Evolutionary conservation across 768 basidiomycete species (phyloP), one percentile per base, ranked within the genome.

Genomic region (Tulasnella sp.): DNA sequence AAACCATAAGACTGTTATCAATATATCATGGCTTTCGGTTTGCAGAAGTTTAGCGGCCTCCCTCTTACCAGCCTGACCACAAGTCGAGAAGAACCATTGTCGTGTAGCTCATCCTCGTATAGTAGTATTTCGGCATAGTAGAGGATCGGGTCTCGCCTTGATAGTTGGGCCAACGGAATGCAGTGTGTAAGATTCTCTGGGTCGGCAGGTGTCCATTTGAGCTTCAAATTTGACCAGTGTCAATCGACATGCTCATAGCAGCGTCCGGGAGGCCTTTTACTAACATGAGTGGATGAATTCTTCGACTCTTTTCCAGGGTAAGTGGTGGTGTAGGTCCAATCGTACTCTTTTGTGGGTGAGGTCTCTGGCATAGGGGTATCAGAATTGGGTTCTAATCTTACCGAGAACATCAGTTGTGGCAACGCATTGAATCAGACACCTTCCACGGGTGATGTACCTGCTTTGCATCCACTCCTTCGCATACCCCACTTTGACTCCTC

Each of bases 301-400:
- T 70, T 13, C 71, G 79, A 48, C 48, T 48, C 81, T 80, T 92
- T 90, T 0, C 97, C 98, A 0, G 90, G 81, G 81, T 98, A 96
- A 3, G 88, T 90, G 1, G 95, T 94, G 2, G 96, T 98, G 83
- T 98, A 99, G 15, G 98, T 99, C 98, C 98, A 99, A 82, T 99
- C 98, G 84, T 94, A 98, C 0, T 92, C 92, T 81, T 96, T 98
- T 10, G 94, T 92, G 0, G 88, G 83, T 29, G 91, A 89, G 6
- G 93, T 93, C 80, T 88, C 84, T 3, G 93, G 92, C 85, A 93
- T 89, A 0, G 91, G 90, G 16, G 90, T 83, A 57, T 83, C 84
- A 18, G 93, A 91, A 32, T 87, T 86, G 0, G 93, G 88, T 75
- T 88, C 90, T 82, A 91, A 93, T 81, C 93, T 94, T 82, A 57